A percentile compares a stretch with the other conserved stretches of the same genome.
Evolutionary conservation across 169 alveolate genomes (phyloP).

Genomic region (Plasmodium gaboni): DNA sequence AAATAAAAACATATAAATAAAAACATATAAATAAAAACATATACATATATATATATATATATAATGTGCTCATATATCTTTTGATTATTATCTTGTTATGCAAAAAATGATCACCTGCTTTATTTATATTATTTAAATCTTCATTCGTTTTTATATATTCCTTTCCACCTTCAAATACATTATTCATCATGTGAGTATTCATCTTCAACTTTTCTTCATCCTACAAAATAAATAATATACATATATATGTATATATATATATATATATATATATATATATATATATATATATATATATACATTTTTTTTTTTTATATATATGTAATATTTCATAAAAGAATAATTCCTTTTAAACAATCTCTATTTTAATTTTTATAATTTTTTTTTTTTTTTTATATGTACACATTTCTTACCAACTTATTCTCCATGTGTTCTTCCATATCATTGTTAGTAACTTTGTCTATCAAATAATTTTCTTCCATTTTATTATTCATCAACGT

Average conservation of each 20-base stretch:
- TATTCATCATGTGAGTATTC: neutral
- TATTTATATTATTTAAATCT: neutral
- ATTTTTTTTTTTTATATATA: too few species aligned
- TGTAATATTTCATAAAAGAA: too few species aligned
- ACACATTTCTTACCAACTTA: neutral
- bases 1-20: neutral
- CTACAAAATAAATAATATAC: neutral
- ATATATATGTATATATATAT: neutral
- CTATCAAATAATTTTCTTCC: too few species aligned
- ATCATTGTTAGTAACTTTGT: neutral
- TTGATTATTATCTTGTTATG: neutral
- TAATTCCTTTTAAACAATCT: too few species aligned
- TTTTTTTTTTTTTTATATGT: neutral
- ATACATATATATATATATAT: neutral
- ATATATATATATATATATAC: neutral
- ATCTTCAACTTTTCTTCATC: slow-evolving; percentile 29
- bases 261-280: neutral
- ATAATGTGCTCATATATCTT: neutral
- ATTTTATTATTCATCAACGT: too few species aligned
- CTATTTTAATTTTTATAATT: too few species aligned
- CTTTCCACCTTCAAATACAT: neutral
- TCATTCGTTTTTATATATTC: slow-evolving; percentile 9
- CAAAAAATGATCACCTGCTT: neutral
- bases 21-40: neutral
- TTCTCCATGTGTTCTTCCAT: neutral